Percentiles rank a stretch among this genome's conserved stretches.
phyloP scores from a whole-genome alignment of 352 stramenopile species.

The Globisporangium abappressorium region DNA sequence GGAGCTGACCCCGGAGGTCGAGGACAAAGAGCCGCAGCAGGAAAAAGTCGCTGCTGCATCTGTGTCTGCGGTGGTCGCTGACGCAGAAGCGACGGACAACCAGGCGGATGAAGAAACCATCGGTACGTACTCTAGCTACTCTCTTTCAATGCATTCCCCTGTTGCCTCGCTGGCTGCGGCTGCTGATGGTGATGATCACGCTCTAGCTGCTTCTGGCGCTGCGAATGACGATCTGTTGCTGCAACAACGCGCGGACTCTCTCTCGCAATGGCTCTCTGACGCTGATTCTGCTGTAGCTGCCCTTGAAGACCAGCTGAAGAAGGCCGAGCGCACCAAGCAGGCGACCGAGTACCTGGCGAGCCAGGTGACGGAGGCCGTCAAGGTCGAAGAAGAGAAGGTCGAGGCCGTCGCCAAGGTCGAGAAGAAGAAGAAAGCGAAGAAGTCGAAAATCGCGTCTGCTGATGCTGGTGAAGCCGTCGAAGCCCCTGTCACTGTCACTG shows the following conservation, averaged over 20 bases:
- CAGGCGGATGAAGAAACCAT: conserved; percentile 14
- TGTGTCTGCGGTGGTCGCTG: background rate
- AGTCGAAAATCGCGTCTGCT: conserved; percentile 11
- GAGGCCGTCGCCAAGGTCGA: conserved; percentile 2
- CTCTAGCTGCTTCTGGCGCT: background rate
- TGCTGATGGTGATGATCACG: background rate
- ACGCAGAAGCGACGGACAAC: conserved; percentile 8
- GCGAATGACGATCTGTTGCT: background rate
- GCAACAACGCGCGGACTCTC: conserved; percentile 10
- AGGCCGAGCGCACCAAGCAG: conserved; percentile 38
- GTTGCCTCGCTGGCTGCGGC: background rate
- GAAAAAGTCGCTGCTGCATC: background rate
- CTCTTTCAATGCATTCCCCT: background rate
- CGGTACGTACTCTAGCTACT: conserved; percentile 6
- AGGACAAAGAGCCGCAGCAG: conserved; percentile 4
- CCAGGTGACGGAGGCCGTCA: conserved; percentile 4
- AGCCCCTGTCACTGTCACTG: background rate
- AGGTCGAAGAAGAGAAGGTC: conserved; percentile 2
- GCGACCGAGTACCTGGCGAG: conserved; percentile 28
- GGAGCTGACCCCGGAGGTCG: conserved; percentile 7
- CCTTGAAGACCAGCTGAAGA: conserved; percentile 33
- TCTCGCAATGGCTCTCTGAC: conserved; percentile 17
- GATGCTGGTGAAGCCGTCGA: conserved; percentile 10
- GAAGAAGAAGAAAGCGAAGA: conserved; percentile 18
- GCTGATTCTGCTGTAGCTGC: conserved; percentile 20